These are phyloP conservation scores for Aethionema arabicum DNA, from an alignment of 345 rosid species.

Conservation along the genomic window DNA sequence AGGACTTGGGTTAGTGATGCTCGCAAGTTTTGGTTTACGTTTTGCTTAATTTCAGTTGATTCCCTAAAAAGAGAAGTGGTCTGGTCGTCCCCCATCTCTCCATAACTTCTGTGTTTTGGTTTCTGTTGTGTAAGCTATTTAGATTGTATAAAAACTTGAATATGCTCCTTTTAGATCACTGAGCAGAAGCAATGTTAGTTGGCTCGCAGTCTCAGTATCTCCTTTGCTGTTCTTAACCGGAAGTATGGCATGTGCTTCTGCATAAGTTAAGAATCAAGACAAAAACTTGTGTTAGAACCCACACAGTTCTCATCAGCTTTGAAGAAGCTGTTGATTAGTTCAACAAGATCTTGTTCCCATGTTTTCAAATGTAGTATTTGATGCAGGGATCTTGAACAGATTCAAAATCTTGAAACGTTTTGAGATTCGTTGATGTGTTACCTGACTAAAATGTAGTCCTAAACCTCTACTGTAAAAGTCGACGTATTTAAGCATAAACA, in stretches of 20 bases:
- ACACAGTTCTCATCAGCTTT: background rate
- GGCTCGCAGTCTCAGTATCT: slow-evolving; percentile 76
- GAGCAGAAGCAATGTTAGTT: slow-evolving; percentile 37
- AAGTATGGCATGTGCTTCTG: slow-evolving; percentile 89
- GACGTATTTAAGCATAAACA: slow-evolving; percentile 91
- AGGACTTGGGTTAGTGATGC: too few relatives aligned
- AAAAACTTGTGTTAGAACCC: slow-evolving; percentile 2
- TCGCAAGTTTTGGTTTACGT: too few relatives aligned
- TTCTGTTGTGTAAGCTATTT: too few relatives aligned
- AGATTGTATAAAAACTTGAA: too few relatives aligned
- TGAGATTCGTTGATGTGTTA: slow-evolving; percentile 12
- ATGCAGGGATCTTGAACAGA: background rate
- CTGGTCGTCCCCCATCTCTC: too few relatives aligned
- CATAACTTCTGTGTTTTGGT: too few relatives aligned
- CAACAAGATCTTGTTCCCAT: too few relatives aligned
- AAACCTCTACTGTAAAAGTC: slow-evolving; percentile 86
- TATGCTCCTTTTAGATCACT: too few relatives aligned
- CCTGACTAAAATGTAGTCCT: slow-evolving; percentile 79
- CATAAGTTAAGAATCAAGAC: slow-evolving; percentile 9
- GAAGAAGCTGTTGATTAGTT: too few relatives aligned
- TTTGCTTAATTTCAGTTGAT: too few relatives aligned
- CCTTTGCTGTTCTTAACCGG: slow-evolving; percentile 83
- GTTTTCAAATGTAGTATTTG: background rate
- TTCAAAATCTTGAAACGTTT: background rate
- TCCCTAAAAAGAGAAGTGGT: too few relatives aligned